Percentiles rank a stretch among this genome's conserved stretches.
These are phyloP conservation scores for Sarocladium kiliense DNA, from an alignment of 2,329 filamentous ascomycete genomes.

Conservation along the genomic window DNA sequence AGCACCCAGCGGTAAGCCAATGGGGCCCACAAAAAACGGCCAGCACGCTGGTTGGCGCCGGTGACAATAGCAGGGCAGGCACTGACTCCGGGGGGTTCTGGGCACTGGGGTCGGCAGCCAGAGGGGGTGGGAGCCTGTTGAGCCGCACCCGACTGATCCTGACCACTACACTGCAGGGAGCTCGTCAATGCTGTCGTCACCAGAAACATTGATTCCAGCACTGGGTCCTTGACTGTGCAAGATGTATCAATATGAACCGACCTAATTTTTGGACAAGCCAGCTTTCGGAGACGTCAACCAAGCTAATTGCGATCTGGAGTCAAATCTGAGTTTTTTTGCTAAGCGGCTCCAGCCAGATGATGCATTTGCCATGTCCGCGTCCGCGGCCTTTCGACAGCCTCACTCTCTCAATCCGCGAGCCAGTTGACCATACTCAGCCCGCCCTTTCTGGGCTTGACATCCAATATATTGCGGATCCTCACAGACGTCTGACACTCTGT, in stretches of 20 bases:
- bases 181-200: background rate
- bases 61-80: background rate
- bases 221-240: background rate
- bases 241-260: too few relatives aligned
- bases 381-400: background rate
- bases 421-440: background rate
- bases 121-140: background rate
- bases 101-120: too few relatives aligned
- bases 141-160: background rate
- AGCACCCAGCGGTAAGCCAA: constrained; percentile 6
- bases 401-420: background rate
- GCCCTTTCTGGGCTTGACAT: background rate
- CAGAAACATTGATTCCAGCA: background rate
- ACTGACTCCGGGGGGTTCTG: too few relatives aligned
- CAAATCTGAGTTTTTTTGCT: too few relatives aligned
- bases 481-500: background rate
- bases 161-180: background rate
- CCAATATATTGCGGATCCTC: background rate
- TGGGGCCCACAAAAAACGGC: constrained; percentile 9
- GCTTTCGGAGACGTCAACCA: too few relatives aligned
- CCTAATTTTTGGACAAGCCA: too few relatives aligned
- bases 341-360: too few relatives aligned
- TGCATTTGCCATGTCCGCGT: background rate
- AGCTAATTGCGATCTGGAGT: too few relatives aligned
- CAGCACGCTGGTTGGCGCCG: background rate